Conservation (phyloP, 2,329 filamentous ascomycete species). For the Byssoonygena ceratinophila region DNA sequence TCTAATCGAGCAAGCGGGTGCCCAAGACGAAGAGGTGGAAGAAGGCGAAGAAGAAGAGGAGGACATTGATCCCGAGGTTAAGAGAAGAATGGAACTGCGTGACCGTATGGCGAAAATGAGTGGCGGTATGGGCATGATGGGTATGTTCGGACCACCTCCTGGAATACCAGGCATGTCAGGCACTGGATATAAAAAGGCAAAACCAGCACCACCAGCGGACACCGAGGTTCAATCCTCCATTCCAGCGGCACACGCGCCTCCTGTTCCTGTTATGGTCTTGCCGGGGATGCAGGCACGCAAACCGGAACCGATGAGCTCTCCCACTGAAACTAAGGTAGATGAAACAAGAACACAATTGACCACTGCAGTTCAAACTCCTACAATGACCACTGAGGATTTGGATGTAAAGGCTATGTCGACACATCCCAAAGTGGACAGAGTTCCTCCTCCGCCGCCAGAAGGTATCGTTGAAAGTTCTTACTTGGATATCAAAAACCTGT, state of each 20-base stretch:
- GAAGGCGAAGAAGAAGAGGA: conserved; percentile 60
- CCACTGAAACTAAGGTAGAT: background rate
- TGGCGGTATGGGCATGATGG: conserved; percentile 91
- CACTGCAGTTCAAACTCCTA: background rate
- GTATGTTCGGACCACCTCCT: conserved; percentile 67
- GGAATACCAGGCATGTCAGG: conserved; percentile 40
- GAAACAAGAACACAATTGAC: background rate
- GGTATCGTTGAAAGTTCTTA: conserved; percentile 34
- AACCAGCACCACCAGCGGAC: conserved; percentile 38
- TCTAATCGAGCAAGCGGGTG: conserved; percentile 39
- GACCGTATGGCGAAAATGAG: conserved; percentile 98
- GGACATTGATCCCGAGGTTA: conserved; percentile 76
- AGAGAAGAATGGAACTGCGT: conserved; percentile 74
- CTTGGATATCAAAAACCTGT: background rate
- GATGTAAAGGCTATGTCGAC: conserved; percentile 20
- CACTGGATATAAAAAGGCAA: conserved; percentile 30
- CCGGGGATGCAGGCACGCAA: conserved; percentile 50
- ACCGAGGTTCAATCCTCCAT: conserved; percentile 23
- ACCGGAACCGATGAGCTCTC: conserved; percentile 9
- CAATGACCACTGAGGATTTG: conserved; percentile 15
- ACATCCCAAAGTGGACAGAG: conserved; percentile 32
- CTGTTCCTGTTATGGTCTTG: conserved; percentile 49
- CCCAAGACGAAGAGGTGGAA: conserved; percentile 27
- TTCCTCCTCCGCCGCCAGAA: conserved; percentile 40
- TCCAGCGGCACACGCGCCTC: conserved; percentile 31